Conservation (phyloP, 441 rosid genomes). For the Monsonia emarginata region DNA sequence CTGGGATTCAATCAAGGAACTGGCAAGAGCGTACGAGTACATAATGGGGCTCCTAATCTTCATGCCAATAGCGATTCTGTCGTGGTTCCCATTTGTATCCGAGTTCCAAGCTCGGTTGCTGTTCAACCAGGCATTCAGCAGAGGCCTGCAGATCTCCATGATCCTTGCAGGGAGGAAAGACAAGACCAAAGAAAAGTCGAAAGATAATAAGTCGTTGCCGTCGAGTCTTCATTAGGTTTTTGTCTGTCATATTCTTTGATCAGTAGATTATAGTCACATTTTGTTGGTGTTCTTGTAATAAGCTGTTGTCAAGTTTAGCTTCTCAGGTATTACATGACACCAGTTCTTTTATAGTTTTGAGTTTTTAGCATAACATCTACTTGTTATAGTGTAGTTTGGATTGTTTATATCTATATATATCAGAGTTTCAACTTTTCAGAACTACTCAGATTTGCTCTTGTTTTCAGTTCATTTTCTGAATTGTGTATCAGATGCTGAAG, state of each 20-base stretch:
- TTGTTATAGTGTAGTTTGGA: too few relatives aligned
- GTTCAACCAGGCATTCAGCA: slow-evolving; percentile 86
- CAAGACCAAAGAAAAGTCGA: background rate
- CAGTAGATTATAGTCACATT: background rate
- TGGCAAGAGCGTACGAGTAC: slow-evolving; percentile 80
- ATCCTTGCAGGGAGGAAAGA: slow-evolving; percentile 63
- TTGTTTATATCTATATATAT: too few relatives aligned
- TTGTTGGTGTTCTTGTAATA: too few relatives aligned
- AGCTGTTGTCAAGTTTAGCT: too few relatives aligned
- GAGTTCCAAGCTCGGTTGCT: slow-evolving; percentile 84
- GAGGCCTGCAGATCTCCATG: slow-evolving; percentile 90
- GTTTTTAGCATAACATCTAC: too few relatives aligned
- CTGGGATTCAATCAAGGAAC: slow-evolving; percentile 85
- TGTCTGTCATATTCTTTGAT: background rate
- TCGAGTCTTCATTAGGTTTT: background rate
- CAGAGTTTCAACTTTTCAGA: too few relatives aligned
- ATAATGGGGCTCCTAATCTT: slow-evolving; percentile 64
- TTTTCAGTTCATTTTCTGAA: too few relatives aligned
- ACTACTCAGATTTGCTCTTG: too few relatives aligned
- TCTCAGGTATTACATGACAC: too few relatives aligned
- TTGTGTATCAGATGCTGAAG: too few relatives aligned
- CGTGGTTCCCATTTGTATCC: slow-evolving; percentile 82
- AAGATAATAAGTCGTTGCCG: background rate
- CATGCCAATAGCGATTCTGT: slow-evolving; percentile 58
- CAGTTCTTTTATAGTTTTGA: too few relatives aligned